Base-by-base conservation (phyloP, 371 early-diverging fungal genomes). In the Apophysomyces variabilis region DNA sequence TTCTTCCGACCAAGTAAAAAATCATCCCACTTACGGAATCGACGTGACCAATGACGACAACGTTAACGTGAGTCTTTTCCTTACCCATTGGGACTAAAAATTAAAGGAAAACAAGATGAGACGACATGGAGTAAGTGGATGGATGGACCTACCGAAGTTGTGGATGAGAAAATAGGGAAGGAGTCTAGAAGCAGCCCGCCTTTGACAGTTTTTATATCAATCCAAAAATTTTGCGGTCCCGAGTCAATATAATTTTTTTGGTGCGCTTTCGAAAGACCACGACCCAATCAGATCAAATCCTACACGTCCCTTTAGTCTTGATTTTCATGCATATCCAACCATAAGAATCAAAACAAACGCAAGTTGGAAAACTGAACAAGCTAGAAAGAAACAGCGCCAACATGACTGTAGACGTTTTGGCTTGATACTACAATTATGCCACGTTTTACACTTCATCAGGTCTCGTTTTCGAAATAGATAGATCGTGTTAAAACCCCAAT, bases 51-150 rank as follows among this genome's bases (percentile, higher is more conserved):
- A 98, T 96, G 87, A 99, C 97, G 85, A 98, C 95, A 87, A 97
- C 91, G 90, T 92, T 93, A 80, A 95, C 87, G 89, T 93, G 93
- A 78, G 72, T 79, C 89, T 96, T 94, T 78, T 93, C 95, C 83
- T 95, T 94, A 76, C 94, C 94, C 95, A 94, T 94, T 65, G 64
- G 38, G 46, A 26, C 58, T 50, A 50, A 9, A 50, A 5, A 50
- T 14, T 14, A 14, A 50, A 50, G 21, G 8, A 9, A 50, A 50
- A 50, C n/a, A 8, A 50, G 7, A 21, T 50, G n/a, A 50, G 21
- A 50, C 21, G 18, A 50, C 21, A 18, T 21, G 21, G 14, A 18
- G 5, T 21, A 50, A 50, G 50, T 18, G 50, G 50, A 50, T 50
- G 50, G 50, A 50, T 50, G 50, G 50, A 50, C 50, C 50, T 50